Conservation (phyloP, 1,284 basidiomycete species). For the Austropuccinia psidii region DNA sequence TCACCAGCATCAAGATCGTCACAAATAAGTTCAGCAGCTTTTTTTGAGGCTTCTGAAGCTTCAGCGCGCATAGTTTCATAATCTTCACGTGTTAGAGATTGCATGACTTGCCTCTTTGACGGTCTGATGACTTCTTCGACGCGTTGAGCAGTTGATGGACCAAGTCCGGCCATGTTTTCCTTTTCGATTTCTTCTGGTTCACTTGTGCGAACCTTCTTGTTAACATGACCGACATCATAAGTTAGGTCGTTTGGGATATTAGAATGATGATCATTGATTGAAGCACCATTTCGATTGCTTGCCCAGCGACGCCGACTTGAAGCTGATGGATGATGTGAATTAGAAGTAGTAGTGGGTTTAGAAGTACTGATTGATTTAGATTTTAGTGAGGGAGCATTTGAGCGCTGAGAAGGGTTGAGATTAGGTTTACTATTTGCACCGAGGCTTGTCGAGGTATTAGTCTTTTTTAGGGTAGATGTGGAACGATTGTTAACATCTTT, state of each 20-base stretch:
- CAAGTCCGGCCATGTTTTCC: neutral
- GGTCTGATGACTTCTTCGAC: neutral
- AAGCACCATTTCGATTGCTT: neutral
- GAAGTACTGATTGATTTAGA: neutral
- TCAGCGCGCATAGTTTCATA: neutral
- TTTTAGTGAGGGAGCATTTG: neutral
- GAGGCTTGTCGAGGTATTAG: neutral
- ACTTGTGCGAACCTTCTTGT: conserved; percentile 26
- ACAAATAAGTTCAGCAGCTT: conserved; percentile 53
- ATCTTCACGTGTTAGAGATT: neutral
- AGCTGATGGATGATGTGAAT: too few relatives aligned
- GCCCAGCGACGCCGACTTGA: neutral
- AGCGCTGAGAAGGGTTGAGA: neutral
- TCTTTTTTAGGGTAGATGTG: neutral
- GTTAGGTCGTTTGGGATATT: neutral
- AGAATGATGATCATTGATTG: neutral
- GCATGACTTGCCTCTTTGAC: neutral
- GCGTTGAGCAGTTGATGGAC: neutral
- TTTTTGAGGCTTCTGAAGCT: neutral
- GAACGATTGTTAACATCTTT: neutral
- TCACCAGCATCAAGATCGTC: conserved; percentile 89
- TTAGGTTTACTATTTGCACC: neutral
- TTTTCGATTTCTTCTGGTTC: conserved; percentile 24
- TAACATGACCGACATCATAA: conserved; percentile 3
- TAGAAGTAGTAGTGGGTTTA: neutral